Evolutionary conservation across 768 basidiomycete species (phyloP), one percentile per base, ranked within the genome.

Genomic region (Glaciozyma antarctica): DNA sequence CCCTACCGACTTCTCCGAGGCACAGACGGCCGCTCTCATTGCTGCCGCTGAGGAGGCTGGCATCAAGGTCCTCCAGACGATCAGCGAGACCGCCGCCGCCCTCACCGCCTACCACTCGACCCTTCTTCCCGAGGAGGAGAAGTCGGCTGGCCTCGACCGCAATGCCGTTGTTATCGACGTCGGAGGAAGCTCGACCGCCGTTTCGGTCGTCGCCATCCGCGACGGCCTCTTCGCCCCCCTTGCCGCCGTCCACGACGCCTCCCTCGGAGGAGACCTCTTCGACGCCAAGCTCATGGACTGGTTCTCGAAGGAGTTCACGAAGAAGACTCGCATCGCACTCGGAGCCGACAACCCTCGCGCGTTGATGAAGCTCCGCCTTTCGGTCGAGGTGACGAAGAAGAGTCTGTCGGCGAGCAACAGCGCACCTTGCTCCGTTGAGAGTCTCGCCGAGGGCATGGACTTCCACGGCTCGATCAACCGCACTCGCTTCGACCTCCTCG

Each of bases 241-340:
- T 60, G 78, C 91, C 34, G 83, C 83, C 5, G 75, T 76, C 15
- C 56, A 68, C 41, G 71, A 72, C 53, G 73, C 77, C 47, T 71
- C 75, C 32, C 75, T 86, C 53, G 85, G 86, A 8, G 88, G 86
- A 0, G 82, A 87, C 69, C 81, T 82, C 65, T 84, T 93, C 73
- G 89, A 91, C 77, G 83, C 84, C 65, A 83, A 85, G 74, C 81
- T 97, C 49, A 84, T 95, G 78, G 86, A 87, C 66, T 88, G 88
- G 80, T 95, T 99, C 76, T 85, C 88, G 60, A 85, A 90, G 75
- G 94, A 99, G 69, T 99, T 99, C 77, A 88, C 88, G 58, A 98
- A 97, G 79, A 99, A 95, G 80, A 92, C 87, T 22, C 90, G 89
- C 77, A 82, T 82, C 28, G 78, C 85, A 0, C 80, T 95, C 51